Evolutionary conservation across 495 filamentous ascomycete species (phyloP), one percentile per base, ranked within the genome.

Genomic region (Podospora sp.): DNA sequence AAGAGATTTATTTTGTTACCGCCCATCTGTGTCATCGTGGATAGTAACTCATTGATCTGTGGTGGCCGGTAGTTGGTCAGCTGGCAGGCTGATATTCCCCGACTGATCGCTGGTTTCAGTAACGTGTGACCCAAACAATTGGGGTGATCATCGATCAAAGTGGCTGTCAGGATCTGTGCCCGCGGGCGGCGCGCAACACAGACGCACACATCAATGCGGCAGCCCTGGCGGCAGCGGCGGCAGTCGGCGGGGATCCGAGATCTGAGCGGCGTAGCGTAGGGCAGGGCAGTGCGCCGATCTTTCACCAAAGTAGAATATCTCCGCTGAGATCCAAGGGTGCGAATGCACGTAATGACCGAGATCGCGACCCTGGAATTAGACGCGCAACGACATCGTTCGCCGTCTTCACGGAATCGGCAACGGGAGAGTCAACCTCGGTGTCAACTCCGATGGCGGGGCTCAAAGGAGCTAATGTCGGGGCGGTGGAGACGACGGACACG

Each of bases 51-150:
- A n/a, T n/a, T 22, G 49, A 22, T 52, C 21, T 52, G 49, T 22
- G 49, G 5, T 52, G 18, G 49, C 21, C 14, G 18, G 7, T 55
- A n/a, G 7, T 55, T 26, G 52, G 60, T 20, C 60, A 62, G 20
- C 25, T 46, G 52, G n/a, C 18, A 21, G 52, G 25, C 29, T 2
- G 18, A 53, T 21, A 63, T 65, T 65, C 62, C 56, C 63, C 63
- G 63, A 65, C 40, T 65, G 63, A 65, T 65, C 51, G 52, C 53
- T 56, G 52, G 63, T 65, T 65, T 65, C 63, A 65, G 52, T 57
- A 50, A 51, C 57, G 63, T 65, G 63, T 65, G 63, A 65, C 29
- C 63, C 63, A 46, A 20, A 56, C 26, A 36, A 12, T 26, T 9
- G 18, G 25, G 51, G 35, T 26, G 63, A 29, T 40, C 16, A 26